Evolutionary conservation across 495 filamentous ascomycete species (phyloP).

Genomic region (Xylaria palmicola): DNA sequence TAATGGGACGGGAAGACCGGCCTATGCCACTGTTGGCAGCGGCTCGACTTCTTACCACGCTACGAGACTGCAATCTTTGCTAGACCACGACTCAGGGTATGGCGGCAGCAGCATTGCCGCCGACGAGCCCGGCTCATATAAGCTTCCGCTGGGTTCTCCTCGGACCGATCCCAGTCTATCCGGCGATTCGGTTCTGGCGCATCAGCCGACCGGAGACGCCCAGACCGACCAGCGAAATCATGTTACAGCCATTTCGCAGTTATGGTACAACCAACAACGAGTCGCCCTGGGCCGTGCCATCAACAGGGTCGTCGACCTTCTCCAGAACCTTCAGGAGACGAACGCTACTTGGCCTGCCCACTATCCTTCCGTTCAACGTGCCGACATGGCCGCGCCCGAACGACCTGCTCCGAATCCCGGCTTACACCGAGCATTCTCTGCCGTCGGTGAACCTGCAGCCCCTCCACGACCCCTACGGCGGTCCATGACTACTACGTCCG

Average conservation of each 20-base stretch:
- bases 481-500: constrained; percentile 68
- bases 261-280: constrained; percentile 84
- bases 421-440: constrained; percentile 56
- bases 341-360: constrained; percentile 91
- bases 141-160: constrained; percentile 41
- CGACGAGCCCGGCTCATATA: constrained; percentile 30
- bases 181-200: constrained; percentile 47
- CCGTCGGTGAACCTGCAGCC: constrained; percentile 29
- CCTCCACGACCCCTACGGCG: constrained; percentile 59
- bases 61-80: constrained; percentile 62
- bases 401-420: constrained; percentile 43
- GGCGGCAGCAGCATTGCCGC: constrained; percentile 66
- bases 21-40: constrained; percentile 85
- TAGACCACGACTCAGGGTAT: constrained; percentile 90
- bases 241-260: constrained; percentile 47
- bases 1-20: constrained; percentile 43
- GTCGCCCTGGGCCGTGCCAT: constrained; percentile 82
- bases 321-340: constrained; percentile 77
- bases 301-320: constrained; percentile 74
- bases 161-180: constrained; percentile 27
- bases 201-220: constrained; percentile 26
- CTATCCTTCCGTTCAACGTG: constrained; percentile 81
- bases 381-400: constrained; percentile 44
- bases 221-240: constrained; percentile 42
- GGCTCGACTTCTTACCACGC: constrained; percentile 75